Conservation (phyloP, 2,329 filamentous ascomycete genomes). For the Cladobotryum protrusum region DNA sequence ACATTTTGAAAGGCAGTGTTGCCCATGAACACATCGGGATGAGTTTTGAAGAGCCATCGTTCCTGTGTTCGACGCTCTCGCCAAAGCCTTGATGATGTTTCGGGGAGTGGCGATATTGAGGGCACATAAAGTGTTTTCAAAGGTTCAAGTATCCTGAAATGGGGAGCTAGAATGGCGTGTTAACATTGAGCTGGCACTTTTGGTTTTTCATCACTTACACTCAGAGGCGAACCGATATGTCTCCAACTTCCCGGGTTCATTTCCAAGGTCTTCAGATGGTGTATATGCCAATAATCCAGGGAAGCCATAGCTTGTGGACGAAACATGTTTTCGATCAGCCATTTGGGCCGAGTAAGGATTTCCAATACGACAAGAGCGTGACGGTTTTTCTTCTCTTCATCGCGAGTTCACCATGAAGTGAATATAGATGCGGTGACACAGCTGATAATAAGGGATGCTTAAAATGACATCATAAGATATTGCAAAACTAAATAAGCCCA, state of each 20-base stretch:
- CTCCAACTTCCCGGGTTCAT: slow-evolving; percentile 23
- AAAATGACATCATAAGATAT: too few relatives aligned
- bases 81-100: slow-evolving; percentile 22
- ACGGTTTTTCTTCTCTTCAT: slow-evolving; percentile 27
- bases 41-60: slow-evolving; percentile 44
- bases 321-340: slow-evolving; percentile 29
- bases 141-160: slow-evolving; percentile 27
- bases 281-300: slow-evolving; percentile 29
- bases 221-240: slow-evolving; percentile 24
- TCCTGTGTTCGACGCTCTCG: slow-evolving; percentile 31
- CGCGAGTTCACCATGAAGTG: slow-evolving; percentile 18
- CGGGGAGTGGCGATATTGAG: slow-evolving; percentile 21
- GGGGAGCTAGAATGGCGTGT: slow-evolving; percentile 20
- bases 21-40: slow-evolving; percentile 45
- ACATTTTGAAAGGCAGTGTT: slow-evolving; percentile 25
- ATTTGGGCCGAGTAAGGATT: slow-evolving; percentile 28
- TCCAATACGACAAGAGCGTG: slow-evolving; percentile 22
- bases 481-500: too few relatives aligned
- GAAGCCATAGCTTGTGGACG: slow-evolving; percentile 28
- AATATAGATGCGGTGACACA: not conserved
- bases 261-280: slow-evolving; percentile 17
- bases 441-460: not conserved
- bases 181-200: not conserved
- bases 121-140: slow-evolving; percentile 29
- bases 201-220: slow-evolving; percentile 8